Conservation (phyloP, 352 stramenopile genomes). For the Phytophthora fragariaefolia region DNA sequence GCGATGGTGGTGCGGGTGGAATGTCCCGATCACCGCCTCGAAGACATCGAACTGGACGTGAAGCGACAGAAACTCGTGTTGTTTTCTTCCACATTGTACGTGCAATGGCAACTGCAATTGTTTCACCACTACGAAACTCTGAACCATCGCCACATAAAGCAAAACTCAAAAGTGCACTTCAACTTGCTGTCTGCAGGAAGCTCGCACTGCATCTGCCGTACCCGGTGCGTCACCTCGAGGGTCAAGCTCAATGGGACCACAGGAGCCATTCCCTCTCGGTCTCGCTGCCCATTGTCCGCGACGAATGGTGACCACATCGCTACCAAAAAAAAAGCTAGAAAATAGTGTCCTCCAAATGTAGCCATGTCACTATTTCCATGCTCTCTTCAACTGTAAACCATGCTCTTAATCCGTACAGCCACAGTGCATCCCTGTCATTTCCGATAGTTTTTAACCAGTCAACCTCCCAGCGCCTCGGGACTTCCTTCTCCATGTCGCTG, state of each 20-base stretch:
- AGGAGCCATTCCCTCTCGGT: conserved; percentile 56
- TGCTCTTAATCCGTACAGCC: neutral
- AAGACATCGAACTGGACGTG: conserved; percentile 86
- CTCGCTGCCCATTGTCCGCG: conserved; percentile 75
- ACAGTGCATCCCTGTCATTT: conserved; percentile 6
- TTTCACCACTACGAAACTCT: neutral
- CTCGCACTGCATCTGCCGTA: conserved; percentile 77
- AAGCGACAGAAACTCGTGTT: conserved; percentile 80
- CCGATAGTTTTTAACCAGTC: conserved; percentile 22
- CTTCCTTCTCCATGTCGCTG: conserved; percentile 53
- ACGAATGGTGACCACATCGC: conserved; percentile 59
- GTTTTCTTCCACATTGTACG: conserved; percentile 64
- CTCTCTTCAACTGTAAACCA: conserved; percentile 6
- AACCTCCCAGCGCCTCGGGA: neutral
- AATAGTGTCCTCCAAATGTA: conserved; percentile 10
- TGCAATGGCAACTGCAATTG: neutral
- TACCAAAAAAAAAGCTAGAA: neutral
- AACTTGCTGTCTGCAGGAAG: conserved; percentile 46
- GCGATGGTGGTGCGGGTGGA: conserved; percentile 80
- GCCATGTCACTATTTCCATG: neutral
- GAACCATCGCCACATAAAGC: no score
- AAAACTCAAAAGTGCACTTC: neutral
- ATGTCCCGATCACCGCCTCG: conserved; percentile 64
- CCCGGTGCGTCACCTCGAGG: conserved; percentile 71
- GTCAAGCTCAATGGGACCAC: conserved; percentile 76